Conservation (phyloP, 2,329 filamentous ascomycete species). For the Alternaria triticina region DNA sequence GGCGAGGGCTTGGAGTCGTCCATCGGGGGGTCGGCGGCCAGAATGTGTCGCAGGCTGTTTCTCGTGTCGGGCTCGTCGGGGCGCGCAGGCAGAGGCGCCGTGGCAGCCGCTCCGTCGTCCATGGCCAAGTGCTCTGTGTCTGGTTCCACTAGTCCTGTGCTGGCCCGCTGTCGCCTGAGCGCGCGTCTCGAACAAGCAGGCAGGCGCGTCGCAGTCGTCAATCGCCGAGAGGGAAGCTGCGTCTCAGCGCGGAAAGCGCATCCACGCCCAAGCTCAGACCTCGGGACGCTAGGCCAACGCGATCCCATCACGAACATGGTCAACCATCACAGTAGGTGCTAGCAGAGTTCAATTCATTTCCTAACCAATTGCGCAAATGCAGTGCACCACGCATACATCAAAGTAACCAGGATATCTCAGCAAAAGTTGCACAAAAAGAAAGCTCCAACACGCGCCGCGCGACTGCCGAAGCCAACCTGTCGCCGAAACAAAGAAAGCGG, state of each 20-base stretch:
- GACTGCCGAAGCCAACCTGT: not conserved
- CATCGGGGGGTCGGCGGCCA: constrained; percentile 45
- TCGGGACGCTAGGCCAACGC: constrained; percentile 4
- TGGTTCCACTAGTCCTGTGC: constrained; percentile 1
- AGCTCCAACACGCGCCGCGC: not conserved
- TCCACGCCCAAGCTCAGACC: constrained; percentile 7
- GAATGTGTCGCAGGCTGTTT: constrained; percentile 49
- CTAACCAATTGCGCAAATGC: not conserved
- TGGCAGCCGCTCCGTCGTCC: constrained; percentile 5
- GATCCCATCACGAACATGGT: constrained; percentile 3
- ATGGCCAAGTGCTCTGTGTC: constrained; percentile 1
- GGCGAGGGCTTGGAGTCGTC: constrained; percentile 40
- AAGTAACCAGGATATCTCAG: constrained; percentile 13
- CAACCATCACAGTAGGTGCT: not conserved
- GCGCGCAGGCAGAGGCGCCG: constrained; percentile 26
- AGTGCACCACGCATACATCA: not conserved
- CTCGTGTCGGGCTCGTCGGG: constrained; percentile 46
- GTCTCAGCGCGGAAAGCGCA: not conserved
- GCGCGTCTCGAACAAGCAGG: not conserved
- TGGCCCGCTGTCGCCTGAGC: not conserved
- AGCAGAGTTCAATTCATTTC: not conserved
- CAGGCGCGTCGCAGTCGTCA: constrained; percentile 1
- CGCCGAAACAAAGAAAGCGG: constrained; percentile 6
- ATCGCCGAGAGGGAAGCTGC: constrained; percentile 2
- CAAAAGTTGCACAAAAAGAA: not conserved